Evolutionary conservation across 2,329 filamentous ascomycete species (phyloP), one percentile per base, ranked within the genome.

Genomic region (Fusarium mangiferae): DNA sequence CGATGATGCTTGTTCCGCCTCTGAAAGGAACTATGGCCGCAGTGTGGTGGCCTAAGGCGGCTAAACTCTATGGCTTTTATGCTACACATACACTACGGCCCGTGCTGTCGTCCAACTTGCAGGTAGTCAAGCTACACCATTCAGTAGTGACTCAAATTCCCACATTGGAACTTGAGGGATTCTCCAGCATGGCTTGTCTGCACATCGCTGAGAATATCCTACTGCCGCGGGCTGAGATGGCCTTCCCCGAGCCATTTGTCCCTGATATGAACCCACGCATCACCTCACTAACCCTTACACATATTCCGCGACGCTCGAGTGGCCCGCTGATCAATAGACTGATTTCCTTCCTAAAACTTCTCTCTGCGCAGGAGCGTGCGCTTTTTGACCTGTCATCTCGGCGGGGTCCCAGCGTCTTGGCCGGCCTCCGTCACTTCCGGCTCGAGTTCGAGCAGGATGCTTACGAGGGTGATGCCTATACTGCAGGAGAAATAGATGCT

Each of bases 191-290:
- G 64, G 78, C 81, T 14, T 77, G 82, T 7, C 48, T 83, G 14
- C 84, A 83, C 72, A 68, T 87, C 13, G 84, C 87, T 8, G 87
- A 90, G 75, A 85, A 80, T 1, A 71, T 76, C 3, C 75, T 90
- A 45, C 82, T 83, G 15, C 80, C 81, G 41, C 82, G 84, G n/a
- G 81, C 84, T 20, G 81, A 86, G 38, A 78, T 83, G 38, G 83
- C 84, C 12, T 90, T 86, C 72, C 85, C 87, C 6, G 81, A 85
- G 57, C 77, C 82, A 20, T 88, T 89, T 60, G 77, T 83, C 7
- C 90, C 90, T 1, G 85, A 90, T 55, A 86, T 87, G 81, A 91
- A 91, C 67, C 86, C 89, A 2, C 85, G 89, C 8, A 78, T 92
- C 28, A 79, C 78, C 17, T 87, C 85, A 2, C 75, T 92, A 30